Base-by-base conservation (phyloP, 345 rosid species). In the Psidium guajava region DNA sequence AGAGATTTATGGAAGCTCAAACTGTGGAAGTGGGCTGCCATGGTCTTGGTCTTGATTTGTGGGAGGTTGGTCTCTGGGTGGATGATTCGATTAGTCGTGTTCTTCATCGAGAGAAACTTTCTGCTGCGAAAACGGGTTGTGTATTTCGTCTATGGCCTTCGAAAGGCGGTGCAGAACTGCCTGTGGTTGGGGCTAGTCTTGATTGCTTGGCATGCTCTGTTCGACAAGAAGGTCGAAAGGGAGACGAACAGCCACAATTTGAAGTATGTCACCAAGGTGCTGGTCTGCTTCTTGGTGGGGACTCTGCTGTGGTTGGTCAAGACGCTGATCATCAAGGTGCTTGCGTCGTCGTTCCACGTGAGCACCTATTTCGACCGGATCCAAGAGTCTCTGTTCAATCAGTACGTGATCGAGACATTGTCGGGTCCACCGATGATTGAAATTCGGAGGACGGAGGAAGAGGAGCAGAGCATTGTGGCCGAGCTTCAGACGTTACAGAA, bases 331-430 rank as follows among this genome's bases (percentile, higher is more conserved):
- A 96, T 96, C 40, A 95, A 96, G 87, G 99, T 95, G n/a, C 93
- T 96, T 49, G 99, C 99, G 9, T 96, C 98, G 0, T 94, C 96
- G 6, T 96, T 95, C 64, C 99, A 96, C 86, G 93, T 96, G 59
- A 94, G 99, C 85, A 92, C 99, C 18, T 96, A 94, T 77, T 96
- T 96, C 28, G 99, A 96, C 86, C 89, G 99, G 88, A 97, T 97
- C 86, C 98, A 94, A 84, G 98, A 94, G 51, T 92, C 99, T 0
- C 84, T 95, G 90, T 97, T 94, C 88, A 94, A 90, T 50, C 99
- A 95, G 50, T 97, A 90, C 61, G 94, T 93, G 50, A 95, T 95
- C n/a, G 95, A 93, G 89, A 87, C 96, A 8, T 91, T 96, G 42
- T 95, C 98, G 1, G 98, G 99, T 69, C 97, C 92, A 8, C 98